Evolutionary conservation across 139 green algal genomes (phyloP).

Genomic region (Volvox africanus): DNA sequence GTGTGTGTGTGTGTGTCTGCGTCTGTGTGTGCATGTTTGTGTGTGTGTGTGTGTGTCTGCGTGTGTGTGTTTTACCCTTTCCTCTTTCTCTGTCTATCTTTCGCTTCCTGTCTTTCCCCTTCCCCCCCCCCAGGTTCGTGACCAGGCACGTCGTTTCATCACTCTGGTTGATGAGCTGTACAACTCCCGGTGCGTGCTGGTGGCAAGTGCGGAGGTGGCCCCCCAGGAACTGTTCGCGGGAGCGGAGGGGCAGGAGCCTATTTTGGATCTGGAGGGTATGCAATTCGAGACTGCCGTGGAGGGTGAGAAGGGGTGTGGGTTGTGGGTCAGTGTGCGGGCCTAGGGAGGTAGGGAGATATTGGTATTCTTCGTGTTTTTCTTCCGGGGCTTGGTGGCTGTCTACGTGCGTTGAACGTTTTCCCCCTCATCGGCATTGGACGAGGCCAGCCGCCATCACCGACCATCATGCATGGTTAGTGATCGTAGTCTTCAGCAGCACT

Average conservation of each 20-base stretch:
- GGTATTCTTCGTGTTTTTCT: too few species aligned
- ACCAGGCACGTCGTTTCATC: conserved; percentile 92
- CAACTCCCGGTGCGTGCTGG: conserved; percentile 63
- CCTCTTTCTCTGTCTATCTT: too few species aligned
- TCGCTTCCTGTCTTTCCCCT: too few species aligned
- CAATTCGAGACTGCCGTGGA: conserved; percentile 89
- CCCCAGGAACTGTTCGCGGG: conserved; percentile 83
- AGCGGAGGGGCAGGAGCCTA: conserved; percentile 53
- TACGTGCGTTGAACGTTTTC: too few species aligned
- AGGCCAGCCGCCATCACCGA: too few species aligned
- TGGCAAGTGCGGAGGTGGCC: conserved; percentile 71
- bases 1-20: background rate
- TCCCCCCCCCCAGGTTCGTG: conserved; percentile 64
- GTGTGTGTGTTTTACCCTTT: too few species aligned
- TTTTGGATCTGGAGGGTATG: conserved; percentile 84
- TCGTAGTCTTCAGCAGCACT: too few species aligned
- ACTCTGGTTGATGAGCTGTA: conserved; percentile 89
- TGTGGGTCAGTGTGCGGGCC: background rate
- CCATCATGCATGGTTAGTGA: too few species aligned
- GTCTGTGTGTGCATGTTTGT: background rate
- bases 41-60: background rate
- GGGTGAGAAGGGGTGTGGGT: conserved; percentile 58
- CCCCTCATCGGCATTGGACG: too few species aligned
- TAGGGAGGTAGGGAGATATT: background rate
- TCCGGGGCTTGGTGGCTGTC: too few species aligned